Conservation (phyloP, 768 basidiomycete genomes). For the Chalciporus chontae region DNA sequence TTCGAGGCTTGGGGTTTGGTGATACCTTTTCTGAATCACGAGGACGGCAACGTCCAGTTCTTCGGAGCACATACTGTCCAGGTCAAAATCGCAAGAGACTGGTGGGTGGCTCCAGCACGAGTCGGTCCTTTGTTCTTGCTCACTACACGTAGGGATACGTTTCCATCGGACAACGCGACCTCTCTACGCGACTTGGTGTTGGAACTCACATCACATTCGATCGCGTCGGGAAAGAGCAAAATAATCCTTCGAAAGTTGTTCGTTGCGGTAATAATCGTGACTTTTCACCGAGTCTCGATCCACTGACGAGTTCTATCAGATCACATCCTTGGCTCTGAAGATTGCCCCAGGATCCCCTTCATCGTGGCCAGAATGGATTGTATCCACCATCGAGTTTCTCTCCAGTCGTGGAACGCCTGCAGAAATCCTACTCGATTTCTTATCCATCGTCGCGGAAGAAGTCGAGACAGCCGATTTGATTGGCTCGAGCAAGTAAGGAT, state of each 20-base stretch:
- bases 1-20: constrained; percentile 85
- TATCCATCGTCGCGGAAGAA: constrained; percentile 84
- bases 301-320: constrained; percentile 33
- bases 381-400: constrained; percentile 58
- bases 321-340: constrained; percentile 69
- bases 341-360: constrained; percentile 57
- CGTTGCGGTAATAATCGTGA: constrained; percentile 58
- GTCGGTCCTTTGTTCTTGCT: neutral
- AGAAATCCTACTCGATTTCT: constrained; percentile 67
- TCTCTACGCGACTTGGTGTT: constrained; percentile 65
- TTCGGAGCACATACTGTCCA: constrained; percentile 93
- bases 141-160: constrained; percentile 56
- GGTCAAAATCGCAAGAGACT: constrained; percentile 91
- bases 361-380: constrained; percentile 75
- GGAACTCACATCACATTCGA: constrained; percentile 63
- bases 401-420: constrained; percentile 55
- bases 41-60: constrained; percentile 85
- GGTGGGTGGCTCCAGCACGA: constrained; percentile 54
- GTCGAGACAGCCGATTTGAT: constrained; percentile 71
- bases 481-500: constrained; percentile 64
- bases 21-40: constrained; percentile 66
- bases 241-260: constrained; percentile 85
- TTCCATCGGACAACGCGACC: constrained; percentile 59
- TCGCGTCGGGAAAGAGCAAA: constrained; percentile 54
- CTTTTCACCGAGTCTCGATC: neutral